These are phyloP conservation scores for Tritrichomonas musculus DNA, from an alignment of 208 protist genomes.

Conservation along the genomic window DNA sequence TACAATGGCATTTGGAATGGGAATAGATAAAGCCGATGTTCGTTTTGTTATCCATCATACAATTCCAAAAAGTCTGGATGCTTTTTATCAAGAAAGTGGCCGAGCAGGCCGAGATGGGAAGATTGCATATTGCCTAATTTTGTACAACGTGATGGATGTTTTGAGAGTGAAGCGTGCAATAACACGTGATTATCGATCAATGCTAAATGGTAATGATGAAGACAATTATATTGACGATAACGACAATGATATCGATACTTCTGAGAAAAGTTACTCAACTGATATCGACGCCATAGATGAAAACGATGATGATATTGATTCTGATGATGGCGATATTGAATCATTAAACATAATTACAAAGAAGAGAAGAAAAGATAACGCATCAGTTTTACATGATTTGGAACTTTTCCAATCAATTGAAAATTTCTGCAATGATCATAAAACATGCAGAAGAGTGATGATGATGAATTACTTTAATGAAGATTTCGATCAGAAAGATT, in stretches of 20 bases:
- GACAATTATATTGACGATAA: no score
- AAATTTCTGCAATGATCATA: background rate
- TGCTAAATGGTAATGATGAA: background rate
- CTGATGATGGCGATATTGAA: background rate
- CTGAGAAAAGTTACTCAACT: no score
- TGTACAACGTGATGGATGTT: slow-evolving; percentile 34
- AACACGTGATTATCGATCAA: no score
- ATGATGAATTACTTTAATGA: slow-evolving; percentile 34
- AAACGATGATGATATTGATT: no score
- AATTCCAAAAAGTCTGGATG: slow-evolving; percentile 51
- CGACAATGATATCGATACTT: no score
- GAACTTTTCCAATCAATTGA: background rate
- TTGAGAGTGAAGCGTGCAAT: background rate
- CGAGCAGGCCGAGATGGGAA: slow-evolving; percentile 54
- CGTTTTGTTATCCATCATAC: slow-evolving; percentile 56
- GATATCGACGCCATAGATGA: no score
- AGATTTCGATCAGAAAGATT: background rate
- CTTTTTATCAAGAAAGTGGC: slow-evolving; percentile 59
- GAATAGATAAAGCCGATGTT: slow-evolving; percentile 55
- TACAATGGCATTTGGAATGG: slow-evolving; percentile 60
- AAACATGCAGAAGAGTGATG: background rate
- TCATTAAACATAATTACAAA: no score
- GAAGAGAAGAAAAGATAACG: background rate
- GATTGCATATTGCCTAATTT: slow-evolving; percentile 35
- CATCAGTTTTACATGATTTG: background rate